Percentiles rank a stretch among this genome's conserved stretches.
Evolutionary conservation across 306 rosid species (phyloP).

Genomic region (Albizia julibrissin): DNA sequence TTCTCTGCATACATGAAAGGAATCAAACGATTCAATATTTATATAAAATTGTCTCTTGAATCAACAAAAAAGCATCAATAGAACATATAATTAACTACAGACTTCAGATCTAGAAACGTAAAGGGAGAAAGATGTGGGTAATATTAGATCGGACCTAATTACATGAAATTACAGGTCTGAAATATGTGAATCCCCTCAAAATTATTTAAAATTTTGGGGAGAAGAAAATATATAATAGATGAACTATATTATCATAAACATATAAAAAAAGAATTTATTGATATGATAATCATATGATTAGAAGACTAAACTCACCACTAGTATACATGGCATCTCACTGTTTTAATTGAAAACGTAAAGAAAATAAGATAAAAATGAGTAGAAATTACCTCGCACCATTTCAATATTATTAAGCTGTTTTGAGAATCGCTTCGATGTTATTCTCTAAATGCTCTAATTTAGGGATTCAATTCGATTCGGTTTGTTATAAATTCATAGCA

Average conservation of each 20-base stretch:
- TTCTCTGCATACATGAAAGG: neutral
- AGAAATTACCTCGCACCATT: constrained; percentile 33
- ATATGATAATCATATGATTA: neutral
- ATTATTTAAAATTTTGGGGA: neutral
- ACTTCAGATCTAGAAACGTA: neutral
- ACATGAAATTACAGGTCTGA: neutral
- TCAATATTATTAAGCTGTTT: neutral
- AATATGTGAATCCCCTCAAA: neutral
- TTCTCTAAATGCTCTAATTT: neutral
- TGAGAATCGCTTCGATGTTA: neutral
- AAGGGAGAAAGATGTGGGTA: neutral
- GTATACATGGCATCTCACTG: neutral
- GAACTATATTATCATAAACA: neutral
- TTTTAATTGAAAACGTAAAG: neutral
- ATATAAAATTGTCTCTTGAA: neutral
- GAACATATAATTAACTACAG: neutral
- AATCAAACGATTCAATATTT: neutral
- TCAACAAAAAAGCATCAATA: neutral
- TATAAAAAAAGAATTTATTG: neutral
- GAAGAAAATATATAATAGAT: neutral
- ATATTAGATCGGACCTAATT: neutral
- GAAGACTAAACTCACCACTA: neutral
- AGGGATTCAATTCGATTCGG: neutral
- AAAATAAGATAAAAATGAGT: neutral
- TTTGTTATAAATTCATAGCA: neutral